These are phyloP conservation scores for Flaveria bidentis DNA, from an alignment of 129 eudicot genomes.

Conservation along the genomic window DNA sequence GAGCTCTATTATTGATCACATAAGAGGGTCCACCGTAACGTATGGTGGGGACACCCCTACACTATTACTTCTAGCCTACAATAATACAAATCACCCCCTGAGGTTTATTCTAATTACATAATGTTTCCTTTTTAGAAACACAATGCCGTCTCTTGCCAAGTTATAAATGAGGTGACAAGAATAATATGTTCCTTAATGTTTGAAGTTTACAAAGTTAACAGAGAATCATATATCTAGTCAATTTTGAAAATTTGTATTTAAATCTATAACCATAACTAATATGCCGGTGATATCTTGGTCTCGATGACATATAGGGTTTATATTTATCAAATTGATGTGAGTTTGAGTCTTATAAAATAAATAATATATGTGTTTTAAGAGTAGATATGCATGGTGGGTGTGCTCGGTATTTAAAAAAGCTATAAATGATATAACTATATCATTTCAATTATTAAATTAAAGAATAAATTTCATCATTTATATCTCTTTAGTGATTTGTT, in stretches of 20 bases:
- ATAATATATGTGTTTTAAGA: too few species aligned
- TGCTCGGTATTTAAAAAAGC: too few species aligned
- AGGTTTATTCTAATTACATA: slow-evolving; percentile 14
- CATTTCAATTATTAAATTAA: neutral
- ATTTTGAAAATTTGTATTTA: neutral
- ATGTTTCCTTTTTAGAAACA: neutral
- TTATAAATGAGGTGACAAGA: neutral
- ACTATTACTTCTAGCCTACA: slow-evolving; percentile 13
- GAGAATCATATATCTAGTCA: neutral
- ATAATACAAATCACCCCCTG: slow-evolving; percentile 12
- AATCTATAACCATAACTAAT: neutral
- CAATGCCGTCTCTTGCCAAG: neutral
- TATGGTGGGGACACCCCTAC: slow-evolving; percentile 34
- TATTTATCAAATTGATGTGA: too few species aligned
- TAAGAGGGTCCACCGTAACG: slow-evolving; percentile 35
- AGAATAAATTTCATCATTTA: neutral
- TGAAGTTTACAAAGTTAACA: neutral
- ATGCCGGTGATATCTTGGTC: too few species aligned
- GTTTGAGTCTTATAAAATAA: too few species aligned
- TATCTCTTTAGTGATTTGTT: neutral
- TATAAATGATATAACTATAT: too few species aligned
- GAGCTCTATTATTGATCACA: slow-evolving; percentile 40
- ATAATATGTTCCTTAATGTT: neutral
- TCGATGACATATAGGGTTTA: too few species aligned
- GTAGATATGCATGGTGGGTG: too few species aligned